A percentile compares a stretch with the other conserved stretches of the same genome.
phyloP scores from a whole-genome alignment of 2,329 filamentous ascomycete genomes.

The Huntiella abstrusa region DNA sequence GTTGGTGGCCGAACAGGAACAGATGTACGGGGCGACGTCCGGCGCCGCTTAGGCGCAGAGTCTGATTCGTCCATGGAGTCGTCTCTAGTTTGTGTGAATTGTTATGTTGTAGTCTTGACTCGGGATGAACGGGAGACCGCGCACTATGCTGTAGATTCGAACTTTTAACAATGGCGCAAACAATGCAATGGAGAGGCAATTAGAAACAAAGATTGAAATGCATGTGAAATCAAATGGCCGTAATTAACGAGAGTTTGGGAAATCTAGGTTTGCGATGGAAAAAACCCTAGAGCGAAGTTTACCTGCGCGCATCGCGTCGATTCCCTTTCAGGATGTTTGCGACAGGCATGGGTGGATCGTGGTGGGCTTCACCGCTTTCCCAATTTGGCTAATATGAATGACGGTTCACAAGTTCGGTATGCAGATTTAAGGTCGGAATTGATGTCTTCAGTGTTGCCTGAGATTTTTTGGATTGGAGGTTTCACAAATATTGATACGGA shows the following conservation, averaged over 20 bases:
- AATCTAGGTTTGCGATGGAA: too few relatives aligned
- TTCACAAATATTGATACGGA: background rate
- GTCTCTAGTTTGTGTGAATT: too few relatives aligned
- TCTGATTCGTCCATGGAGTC: constrained; percentile 23
- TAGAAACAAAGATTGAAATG: too few relatives aligned
- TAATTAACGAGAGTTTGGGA: too few relatives aligned
- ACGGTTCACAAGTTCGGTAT: background rate
- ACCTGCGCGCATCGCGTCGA: constrained; percentile 6
- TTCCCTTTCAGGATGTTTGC: background rate
- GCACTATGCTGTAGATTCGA: too few relatives aligned
- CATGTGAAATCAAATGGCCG: too few relatives aligned
- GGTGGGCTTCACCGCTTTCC: constrained; percentile 15
- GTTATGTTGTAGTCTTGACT: too few relatives aligned
- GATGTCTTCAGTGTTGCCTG: background rate
- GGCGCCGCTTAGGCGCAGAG: constrained; percentile 44
- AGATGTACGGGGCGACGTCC: constrained; percentile 36
- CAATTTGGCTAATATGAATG: constrained; percentile 1
- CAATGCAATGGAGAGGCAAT: too few relatives aligned
- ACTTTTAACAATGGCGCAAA: too few relatives aligned
- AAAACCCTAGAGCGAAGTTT: too few relatives aligned
- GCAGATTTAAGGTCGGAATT: background rate
- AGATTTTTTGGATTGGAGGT: background rate
- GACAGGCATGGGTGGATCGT: background rate
- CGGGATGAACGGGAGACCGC: too few relatives aligned
- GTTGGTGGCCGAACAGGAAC: constrained; percentile 16